phyloP scores from a whole-genome alignment of 2,329 filamentous ascomycete species.

The Apiospora arundinis region DNA sequence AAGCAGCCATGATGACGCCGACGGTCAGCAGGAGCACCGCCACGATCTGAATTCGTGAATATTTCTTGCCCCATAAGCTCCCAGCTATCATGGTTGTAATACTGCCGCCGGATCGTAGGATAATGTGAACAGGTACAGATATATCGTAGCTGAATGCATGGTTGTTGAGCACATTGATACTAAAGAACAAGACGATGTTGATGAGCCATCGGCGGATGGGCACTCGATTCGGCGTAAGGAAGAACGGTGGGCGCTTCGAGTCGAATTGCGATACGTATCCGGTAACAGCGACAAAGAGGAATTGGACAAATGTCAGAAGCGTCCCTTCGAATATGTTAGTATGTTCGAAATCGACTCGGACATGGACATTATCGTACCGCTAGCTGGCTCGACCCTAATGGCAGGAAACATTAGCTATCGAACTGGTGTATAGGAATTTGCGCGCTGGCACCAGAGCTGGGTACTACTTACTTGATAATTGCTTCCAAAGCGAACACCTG shows the following conservation, averaged over 20 bases:
- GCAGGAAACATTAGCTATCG: slow-evolving; percentile 18
- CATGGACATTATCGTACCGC: slow-evolving; percentile 62
- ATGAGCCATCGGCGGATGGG: slow-evolving; percentile 85
- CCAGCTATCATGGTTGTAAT: slow-evolving; percentile 96
- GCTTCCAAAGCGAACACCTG: slow-evolving; percentile 96
- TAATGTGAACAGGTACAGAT: slow-evolving; percentile 95
- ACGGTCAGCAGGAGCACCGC: slow-evolving; percentile 84
- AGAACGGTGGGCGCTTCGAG: slow-evolving; percentile 69
- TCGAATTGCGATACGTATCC: slow-evolving; percentile 81
- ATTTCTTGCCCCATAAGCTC: slow-evolving; percentile 83
- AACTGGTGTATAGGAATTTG: slow-evolving; percentile 26
- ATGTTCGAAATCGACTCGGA: background rate
- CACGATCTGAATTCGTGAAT: slow-evolving; percentile 78
- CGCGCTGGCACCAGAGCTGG: slow-evolving; percentile 25
- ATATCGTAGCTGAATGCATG: slow-evolving; percentile 98
- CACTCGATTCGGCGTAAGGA: slow-evolving; percentile 77
- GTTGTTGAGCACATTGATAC: slow-evolving; percentile 95
- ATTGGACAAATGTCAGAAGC: slow-evolving; percentile 88
- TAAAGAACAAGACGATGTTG: slow-evolving; percentile 90
- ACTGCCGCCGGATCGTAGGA: slow-evolving; percentile 91
- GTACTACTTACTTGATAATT: slow-evolving; percentile 80
- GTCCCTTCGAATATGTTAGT: slow-evolving; percentile 61
- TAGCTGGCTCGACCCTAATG: slow-evolving; percentile 79
- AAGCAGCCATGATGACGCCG: slow-evolving; percentile 86
- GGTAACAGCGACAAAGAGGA: slow-evolving; percentile 79